phyloP scores from a whole-genome alignment of 305 asterid genomes.

The Solanum chacoense region DNA sequence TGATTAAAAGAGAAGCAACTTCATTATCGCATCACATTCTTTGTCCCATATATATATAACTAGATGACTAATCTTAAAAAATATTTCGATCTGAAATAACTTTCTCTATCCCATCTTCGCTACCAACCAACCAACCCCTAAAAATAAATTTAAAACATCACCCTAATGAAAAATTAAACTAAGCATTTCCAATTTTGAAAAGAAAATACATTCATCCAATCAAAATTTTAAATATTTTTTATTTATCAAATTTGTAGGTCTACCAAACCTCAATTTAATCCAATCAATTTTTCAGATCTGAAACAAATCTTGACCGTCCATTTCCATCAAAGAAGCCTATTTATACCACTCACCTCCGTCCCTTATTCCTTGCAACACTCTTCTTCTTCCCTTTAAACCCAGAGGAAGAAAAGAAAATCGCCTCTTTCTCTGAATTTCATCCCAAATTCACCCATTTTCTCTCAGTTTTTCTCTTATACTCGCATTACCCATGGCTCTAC shows the following conservation, averaged over 20 bases:
- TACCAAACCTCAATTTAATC: slow-evolving; percentile 1
- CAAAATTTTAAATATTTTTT: neutral
- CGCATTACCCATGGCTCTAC: slow-evolving; percentile 33
- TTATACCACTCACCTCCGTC: slow-evolving; percentile 16
- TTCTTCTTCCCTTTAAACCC: slow-evolving; percentile 1
- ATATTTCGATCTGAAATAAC: too few relatives aligned
- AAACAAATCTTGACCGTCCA: slow-evolving; percentile 29
- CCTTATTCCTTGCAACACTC: slow-evolving; percentile 1
- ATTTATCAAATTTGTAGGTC: neutral
- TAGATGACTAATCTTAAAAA: too few relatives aligned
- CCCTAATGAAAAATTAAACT: neutral
- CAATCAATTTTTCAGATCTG: neutral
- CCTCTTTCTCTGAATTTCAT: neutral
- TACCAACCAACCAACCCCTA: neutral
- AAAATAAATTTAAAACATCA: neutral
- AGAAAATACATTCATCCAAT: neutral
- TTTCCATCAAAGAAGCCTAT: slow-evolving; percentile 15
- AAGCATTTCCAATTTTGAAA: neutral
- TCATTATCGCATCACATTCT: too few relatives aligned
- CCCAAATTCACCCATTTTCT: neutral
- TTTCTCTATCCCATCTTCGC: neutral
- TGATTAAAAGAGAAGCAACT: too few relatives aligned
- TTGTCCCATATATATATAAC: too few relatives aligned
- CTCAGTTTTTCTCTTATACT: neutral
- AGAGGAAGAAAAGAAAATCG: slow-evolving; percentile 4